Evolutionary conservation across 2,329 filamentous ascomycete genomes (phyloP).

Genomic region (Talaromyces sp.): DNA sequence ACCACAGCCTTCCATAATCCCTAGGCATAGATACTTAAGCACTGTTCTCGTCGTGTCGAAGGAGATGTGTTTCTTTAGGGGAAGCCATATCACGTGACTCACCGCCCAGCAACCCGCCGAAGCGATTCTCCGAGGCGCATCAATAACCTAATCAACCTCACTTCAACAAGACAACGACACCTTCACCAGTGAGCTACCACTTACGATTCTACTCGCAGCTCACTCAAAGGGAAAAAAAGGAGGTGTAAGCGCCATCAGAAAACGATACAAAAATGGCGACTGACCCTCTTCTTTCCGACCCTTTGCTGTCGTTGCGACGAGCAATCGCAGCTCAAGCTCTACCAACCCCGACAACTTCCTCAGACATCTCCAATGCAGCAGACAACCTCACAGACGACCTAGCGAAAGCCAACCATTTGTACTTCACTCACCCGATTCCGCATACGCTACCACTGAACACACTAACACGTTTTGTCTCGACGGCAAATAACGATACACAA

Average conservation of each 20-base stretch:
- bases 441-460: slow-evolving; percentile 64
- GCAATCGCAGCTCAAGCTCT: slow-evolving; percentile 67
- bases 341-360: slow-evolving; percentile 68
- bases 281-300: slow-evolving; percentile 57
- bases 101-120: background rate
- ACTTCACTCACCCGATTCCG: slow-evolving; percentile 60
- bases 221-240: background rate
- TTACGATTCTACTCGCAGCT: background rate
- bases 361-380: slow-evolving; percentile 50
- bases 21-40: background rate
- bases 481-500: slow-evolving; percentile 54
- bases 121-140: background rate
- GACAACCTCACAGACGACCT: slow-evolving; percentile 60
- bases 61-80: too few species aligned
- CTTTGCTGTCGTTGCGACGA: slow-evolving; percentile 76
- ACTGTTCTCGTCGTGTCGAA: too few species aligned
- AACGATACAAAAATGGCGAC: slow-evolving; percentile 43
- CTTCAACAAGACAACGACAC: background rate
- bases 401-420: slow-evolving; percentile 70
- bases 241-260: background rate
- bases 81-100: slow-evolving; percentile 5
- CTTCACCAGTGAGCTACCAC: background rate
- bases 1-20: background rate
- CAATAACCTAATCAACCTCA: background rate
- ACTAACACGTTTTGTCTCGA: slow-evolving; percentile 82